Evolutionary conservation across 805 yeast genomes (phyloP), one percentile per base, ranked within the genome.

Genomic region (Candida ulmi): DNA sequence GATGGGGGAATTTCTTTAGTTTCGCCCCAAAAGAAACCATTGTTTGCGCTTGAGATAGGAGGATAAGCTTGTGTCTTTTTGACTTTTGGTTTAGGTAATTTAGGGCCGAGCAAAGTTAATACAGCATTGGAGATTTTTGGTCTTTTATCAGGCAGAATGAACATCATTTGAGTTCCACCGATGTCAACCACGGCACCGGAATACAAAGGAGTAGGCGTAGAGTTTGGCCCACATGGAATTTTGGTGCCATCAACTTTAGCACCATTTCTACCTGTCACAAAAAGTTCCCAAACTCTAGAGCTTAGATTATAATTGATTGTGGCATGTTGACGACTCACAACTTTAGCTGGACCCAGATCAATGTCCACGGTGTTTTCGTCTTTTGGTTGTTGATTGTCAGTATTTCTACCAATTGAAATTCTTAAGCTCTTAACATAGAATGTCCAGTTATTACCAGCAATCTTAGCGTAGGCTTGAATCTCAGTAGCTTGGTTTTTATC

Each of bases 111-210:
- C 24, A 56, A 45, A 17, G 59, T 61, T 30, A 70, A 42, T 3
- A 66, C 54, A 30, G 45, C 42, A 17, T 54, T 58, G 5, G 84
- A 74, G 8, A 90, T 71, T 26, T 63, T 65, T 3, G 96, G 96
- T 11, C 78, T 77, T 5, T 86, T 79, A 58, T 90, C 97, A 2
- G 99, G 99, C 48, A 93, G 68, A 29, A 93, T 93, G 58, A 93
- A 93, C 95, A 93, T 91, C 98, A 93, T 93, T 63, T 93, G 98
- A 11, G 96, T 88, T 6, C 97, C 97, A 15, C 98, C 98, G 34
- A 93, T 80, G 54, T 93, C 99, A 41, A 93, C 63, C 15, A 93
- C 78, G 31, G 91, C 85, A n/a, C 99, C 99, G 2, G 95, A 82
- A 38, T 74, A 72, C 40, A 93, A 71, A 11, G 80, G 72, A 12